phyloP scores from a whole-genome alignment of 495 filamentous ascomycete species.

The Xylaria nigripes region DNA sequence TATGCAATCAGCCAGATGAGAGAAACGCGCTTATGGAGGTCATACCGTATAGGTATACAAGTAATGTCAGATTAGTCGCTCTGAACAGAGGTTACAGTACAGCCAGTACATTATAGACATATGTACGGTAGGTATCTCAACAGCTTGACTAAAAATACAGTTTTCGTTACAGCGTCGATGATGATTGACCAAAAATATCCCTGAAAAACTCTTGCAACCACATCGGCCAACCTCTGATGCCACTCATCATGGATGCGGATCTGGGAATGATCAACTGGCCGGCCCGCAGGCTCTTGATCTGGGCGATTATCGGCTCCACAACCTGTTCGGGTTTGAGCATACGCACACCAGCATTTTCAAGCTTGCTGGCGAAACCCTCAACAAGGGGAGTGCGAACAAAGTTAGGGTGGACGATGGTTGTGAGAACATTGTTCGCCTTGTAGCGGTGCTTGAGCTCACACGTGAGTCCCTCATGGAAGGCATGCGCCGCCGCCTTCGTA shows the following conservation, averaged over 20 bases:
- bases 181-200: neutral
- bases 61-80: too few relatives aligned
- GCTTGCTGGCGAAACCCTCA: neutral
- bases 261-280: conserved; percentile 7
- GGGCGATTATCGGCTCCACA: conserved; percentile 12
- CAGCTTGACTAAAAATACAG: neutral
- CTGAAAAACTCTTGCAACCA: conserved; percentile 10
- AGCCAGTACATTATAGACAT: too few relatives aligned
- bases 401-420: conserved; percentile 12
- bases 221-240: conserved; percentile 10
- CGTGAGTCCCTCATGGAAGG: conserved; percentile 40
- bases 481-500: conserved; percentile 49
- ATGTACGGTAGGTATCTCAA: too few relatives aligned
- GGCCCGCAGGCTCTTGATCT: conserved; percentile 10
- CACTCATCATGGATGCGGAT: neutral
- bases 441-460: conserved; percentile 15
- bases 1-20: too few relatives aligned
- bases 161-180: neutral
- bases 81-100: too few relatives aligned
- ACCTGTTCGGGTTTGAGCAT: conserved; percentile 10
- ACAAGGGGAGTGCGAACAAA: conserved; percentile 15
- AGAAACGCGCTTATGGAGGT: too few relatives aligned
- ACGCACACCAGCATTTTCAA: conserved; percentile 3
- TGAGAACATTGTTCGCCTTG: conserved; percentile 9
- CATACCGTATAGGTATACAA: too few relatives aligned